Percentiles rank a stretch among this genome's conserved stretches.
phyloP scores from a whole-genome alignment of 768 basidiomycete species.

The Russula abietina region DNA sequence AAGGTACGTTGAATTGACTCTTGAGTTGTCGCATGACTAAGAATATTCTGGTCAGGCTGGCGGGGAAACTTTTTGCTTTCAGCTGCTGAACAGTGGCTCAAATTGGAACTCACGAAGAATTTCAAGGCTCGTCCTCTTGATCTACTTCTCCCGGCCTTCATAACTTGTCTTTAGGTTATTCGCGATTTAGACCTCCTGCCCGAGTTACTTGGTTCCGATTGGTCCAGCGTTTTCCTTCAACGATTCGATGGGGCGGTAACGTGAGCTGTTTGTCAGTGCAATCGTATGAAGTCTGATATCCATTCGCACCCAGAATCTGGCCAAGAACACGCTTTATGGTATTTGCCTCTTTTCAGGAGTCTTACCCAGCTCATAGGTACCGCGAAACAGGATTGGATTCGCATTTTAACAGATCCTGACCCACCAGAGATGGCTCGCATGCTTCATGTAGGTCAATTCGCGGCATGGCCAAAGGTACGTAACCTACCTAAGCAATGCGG shows the following conservation, averaged over 20 bases:
- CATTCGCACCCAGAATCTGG: constrained; percentile 53
- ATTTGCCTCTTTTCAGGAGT: constrained; percentile 8
- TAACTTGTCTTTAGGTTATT: constrained; percentile 51
- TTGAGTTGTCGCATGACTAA: neutral
- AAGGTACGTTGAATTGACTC: constrained; percentile 43
- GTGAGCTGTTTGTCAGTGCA: constrained; percentile 40
- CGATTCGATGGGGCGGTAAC: constrained; percentile 85
- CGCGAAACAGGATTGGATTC: constrained; percentile 23
- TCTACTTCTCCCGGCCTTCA: constrained; percentile 8
- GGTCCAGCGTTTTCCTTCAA: constrained; percentile 95
- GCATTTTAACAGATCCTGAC: constrained; percentile 78
- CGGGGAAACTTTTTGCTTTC: constrained; percentile 90
- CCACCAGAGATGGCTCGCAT: constrained; percentile 74
- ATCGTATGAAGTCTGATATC: neutral
- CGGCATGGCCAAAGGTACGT: constrained; percentile 94
- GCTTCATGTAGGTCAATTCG: constrained; percentile 79
- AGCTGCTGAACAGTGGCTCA: constrained; percentile 91
- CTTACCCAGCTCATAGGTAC: constrained; percentile 5
- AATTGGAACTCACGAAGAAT: constrained; percentile 93
- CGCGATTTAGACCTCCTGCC: constrained; percentile 94
- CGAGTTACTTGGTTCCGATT: constrained; percentile 88
- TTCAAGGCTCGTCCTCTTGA: constrained; percentile 54
- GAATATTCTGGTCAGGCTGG: constrained; percentile 56
- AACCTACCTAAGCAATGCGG: neutral
- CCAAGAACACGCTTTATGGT: constrained; percentile 77